These are phyloP conservation scores for Geotrichum ghanense DNA, from an alignment of 805 yeast species.

Conservation along the genomic window DNA sequence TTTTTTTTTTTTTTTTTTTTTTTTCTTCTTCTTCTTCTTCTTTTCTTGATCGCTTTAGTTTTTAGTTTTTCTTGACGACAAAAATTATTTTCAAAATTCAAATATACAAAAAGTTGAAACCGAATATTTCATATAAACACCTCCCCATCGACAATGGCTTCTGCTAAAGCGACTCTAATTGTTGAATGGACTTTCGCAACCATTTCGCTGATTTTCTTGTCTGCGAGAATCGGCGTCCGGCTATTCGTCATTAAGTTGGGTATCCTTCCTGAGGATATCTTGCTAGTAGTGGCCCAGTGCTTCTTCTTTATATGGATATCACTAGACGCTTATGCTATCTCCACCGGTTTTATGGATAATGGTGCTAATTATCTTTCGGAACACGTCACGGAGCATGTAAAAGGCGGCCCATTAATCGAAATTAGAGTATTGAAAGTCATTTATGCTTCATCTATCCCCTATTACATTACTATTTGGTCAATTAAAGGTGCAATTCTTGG, in stretches of 20 bases:
- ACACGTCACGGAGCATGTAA: slow-evolving; percentile 7
- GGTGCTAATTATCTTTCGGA: slow-evolving; percentile 6
- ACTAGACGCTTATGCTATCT: slow-evolving; percentile 14
- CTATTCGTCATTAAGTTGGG: slow-evolving; percentile 12
- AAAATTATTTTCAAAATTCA: too few species aligned
- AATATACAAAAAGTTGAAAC: too few species aligned
- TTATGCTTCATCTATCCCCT: slow-evolving; percentile 18
- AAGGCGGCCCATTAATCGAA: slow-evolving; percentile 7
- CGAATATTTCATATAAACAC: too few species aligned
- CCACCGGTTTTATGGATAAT: slow-evolving; percentile 17
- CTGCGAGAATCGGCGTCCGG: slow-evolving; percentile 14
- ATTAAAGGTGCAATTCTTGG: slow-evolving; percentile 18
- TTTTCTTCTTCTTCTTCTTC: too few species aligned
- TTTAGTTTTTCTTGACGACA: too few species aligned
- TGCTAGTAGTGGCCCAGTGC: slow-evolving; percentile 14
- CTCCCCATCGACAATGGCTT: too few species aligned
- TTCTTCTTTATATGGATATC: slow-evolving; percentile 17
- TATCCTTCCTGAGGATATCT: slow-evolving; percentile 16
- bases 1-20: too few species aligned
- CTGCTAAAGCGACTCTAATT: slow-evolving; percentile 1
- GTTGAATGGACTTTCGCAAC: slow-evolving; percentile 16
- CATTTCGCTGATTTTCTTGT: slow-evolving; percentile 11
- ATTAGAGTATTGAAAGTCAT: slow-evolving; percentile 15
- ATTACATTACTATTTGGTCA: slow-evolving; percentile 18
- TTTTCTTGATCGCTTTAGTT: too few species aligned